Base-by-base conservation (phyloP, 129 eudicot genomes). In the Lonicera japonica region DNA sequence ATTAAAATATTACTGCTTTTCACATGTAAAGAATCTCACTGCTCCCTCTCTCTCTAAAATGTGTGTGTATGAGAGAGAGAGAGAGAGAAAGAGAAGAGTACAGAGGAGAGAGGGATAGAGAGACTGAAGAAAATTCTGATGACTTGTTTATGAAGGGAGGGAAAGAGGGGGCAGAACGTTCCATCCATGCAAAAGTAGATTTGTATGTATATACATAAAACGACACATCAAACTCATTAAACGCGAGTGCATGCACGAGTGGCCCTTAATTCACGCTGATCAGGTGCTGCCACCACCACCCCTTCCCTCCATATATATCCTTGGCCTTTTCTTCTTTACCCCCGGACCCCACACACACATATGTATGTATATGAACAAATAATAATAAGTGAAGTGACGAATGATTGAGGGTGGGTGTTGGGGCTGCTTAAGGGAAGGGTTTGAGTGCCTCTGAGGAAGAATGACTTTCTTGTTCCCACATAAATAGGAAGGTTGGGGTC, bases 231-330 rank as follows among this genome's bases (percentile, higher is more conserved):
- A 29, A 29, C 6, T 29, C 36, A 45, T 40, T 19, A 12, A 45
- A 34, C 34, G 48, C 51, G 18, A 8, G 25, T 47, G 39, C 51
- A 23, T 54, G 73, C 73, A 54, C 58, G 74, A 67, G 73, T 58
- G 77, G 43, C 36, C 76, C 83, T 25, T 65, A 51, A 51, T 73
- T 58, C 52, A 69, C 72, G 79, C 83, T 73, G 79, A 68, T 67
- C 83, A 79, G 83, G 83, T 79, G 79, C 73, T 77, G 75, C 67
- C 6, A 21, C 48, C 1, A 54, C 38, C 64, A 53, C 64, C 69
- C 7, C 16, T 5, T 2, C 14, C 61, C 15, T 36, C 15, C 58
- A 14, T 69, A 36, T 47, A 22, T 58, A 36, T 41, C 9, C 59
- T 29, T 22, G 9, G 50, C 52, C 71, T 47, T 46, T 21, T 21